A percentile compares a stretch with the other conserved stretches of the same genome.
phyloP scores from a whole-genome alignment of 164 flowering plant genomes.

The Annona squamosa region DNA sequence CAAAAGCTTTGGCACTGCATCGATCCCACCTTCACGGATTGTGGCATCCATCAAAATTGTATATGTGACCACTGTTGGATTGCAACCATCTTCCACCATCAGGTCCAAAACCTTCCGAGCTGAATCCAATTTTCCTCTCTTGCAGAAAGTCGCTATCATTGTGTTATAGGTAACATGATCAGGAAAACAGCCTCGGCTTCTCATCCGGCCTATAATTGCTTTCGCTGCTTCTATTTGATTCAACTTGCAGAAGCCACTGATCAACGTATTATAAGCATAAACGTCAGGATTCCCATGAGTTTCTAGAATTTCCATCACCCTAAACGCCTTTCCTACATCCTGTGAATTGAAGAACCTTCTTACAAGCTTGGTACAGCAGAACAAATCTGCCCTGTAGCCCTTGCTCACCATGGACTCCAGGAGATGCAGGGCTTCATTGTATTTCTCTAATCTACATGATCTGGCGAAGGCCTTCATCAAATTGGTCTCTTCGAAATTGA shows the following conservation, averaged over 20 bases:
- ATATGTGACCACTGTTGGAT: constrained; percentile 67
- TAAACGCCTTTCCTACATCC: constrained; percentile 42
- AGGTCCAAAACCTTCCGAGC: constrained; percentile 55
- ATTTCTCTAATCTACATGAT: constrained; percentile 62
- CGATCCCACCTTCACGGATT: constrained; percentile 40
- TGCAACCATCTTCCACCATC: constrained; percentile 45
- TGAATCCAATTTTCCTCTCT: constrained; percentile 49
- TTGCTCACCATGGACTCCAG: constrained; percentile 52
- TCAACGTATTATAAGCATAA: constrained; percentile 61
- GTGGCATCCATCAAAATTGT: constrained; percentile 74
- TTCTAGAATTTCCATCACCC: constrained; percentile 68
- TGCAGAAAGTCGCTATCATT: constrained; percentile 68
- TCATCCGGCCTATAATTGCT: constrained; percentile 44
- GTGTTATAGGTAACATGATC: constrained; percentile 78
- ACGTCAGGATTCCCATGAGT: constrained; percentile 56
- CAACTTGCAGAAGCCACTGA: constrained; percentile 64
- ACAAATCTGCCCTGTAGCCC: constrained; percentile 66
- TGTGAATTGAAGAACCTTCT: constrained; percentile 49
- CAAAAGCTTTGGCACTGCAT: constrained; percentile 56
- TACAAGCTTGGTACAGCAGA: constrained; percentile 74
- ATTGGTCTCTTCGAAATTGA: constrained; percentile 47
- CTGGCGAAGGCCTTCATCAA: constrained; percentile 47
- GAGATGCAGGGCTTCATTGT: constrained; percentile 50
- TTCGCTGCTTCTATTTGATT: constrained; percentile 46
- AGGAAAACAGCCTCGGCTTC: constrained; percentile 41